Conservation (phyloP, 345 rosid species). For the Arabidopsis thaliana region DNA sequence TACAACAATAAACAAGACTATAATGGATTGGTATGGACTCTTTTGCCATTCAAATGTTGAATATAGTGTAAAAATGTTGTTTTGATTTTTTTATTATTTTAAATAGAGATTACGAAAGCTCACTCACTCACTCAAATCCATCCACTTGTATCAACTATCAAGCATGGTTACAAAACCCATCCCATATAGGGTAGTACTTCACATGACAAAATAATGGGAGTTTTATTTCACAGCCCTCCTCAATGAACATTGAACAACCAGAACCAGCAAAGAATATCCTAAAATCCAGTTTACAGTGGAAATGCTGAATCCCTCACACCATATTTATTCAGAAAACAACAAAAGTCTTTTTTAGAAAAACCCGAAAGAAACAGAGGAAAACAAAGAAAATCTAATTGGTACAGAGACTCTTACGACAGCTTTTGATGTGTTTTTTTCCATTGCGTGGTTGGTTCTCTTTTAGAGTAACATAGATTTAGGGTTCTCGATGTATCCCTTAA, state of each 20-base stretch:
- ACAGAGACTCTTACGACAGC: constrained; percentile 29
- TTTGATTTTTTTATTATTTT: background rate
- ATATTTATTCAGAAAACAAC: constrained; percentile 21
- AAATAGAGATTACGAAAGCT: background rate
- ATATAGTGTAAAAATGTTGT: background rate
- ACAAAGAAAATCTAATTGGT: constrained; percentile 34
- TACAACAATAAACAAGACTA: background rate
- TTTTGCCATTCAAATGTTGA: background rate
- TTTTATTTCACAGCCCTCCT: constrained; percentile 11
- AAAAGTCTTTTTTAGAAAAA: constrained; percentile 5
- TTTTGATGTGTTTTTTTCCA: constrained; percentile 22
- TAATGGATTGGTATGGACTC: background rate
- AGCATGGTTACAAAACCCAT: background rate
- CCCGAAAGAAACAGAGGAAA: background rate
- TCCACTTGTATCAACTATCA: background rate
- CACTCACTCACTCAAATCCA: background rate
- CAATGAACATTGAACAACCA: background rate
- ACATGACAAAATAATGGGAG: constrained; percentile 2
- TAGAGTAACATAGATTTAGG: constrained; percentile 95
- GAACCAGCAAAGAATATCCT: background rate
- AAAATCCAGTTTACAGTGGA: constrained; percentile 23
- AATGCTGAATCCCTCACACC: background rate
- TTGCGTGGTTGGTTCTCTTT: constrained; percentile 14
- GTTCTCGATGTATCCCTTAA: constrained; percentile 90
- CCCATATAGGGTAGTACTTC: background rate